phyloP scores from a whole-genome alignment of 1,139 yeast genomes.

The Yamadazyma kanchanaburiensis region DNA sequence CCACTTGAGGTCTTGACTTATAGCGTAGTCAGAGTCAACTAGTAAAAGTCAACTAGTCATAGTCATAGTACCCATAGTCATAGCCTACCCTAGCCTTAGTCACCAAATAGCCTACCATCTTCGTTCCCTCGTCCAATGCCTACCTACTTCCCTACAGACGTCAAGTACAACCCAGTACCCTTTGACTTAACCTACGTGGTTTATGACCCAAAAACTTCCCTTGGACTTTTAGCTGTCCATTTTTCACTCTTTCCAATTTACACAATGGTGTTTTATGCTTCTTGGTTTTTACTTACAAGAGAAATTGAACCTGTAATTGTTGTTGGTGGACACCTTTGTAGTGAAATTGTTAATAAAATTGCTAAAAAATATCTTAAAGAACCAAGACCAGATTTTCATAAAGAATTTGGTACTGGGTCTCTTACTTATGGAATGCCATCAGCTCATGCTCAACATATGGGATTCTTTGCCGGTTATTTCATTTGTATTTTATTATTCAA shows the following conservation, averaged over 20 bases:
- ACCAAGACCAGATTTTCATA: slow-evolving; percentile 69
- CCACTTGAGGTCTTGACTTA: no score
- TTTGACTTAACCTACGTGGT: slow-evolving; percentile 75
- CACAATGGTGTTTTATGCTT: slow-evolving; percentile 71
- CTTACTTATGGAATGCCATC: slow-evolving; percentile 93
- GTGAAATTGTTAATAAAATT: slow-evolving; percentile 70
- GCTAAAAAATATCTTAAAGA: slow-evolving; percentile 64
- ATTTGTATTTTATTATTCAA: slow-evolving; percentile 37
- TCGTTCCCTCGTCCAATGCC: no score
- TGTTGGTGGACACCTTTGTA: slow-evolving; percentile 81
- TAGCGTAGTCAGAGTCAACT: no score
- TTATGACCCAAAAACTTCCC: slow-evolving; percentile 63
- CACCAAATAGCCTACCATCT: no score
- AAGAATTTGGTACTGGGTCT: slow-evolving; percentile 45
- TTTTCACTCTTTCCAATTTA: slow-evolving; percentile 83
- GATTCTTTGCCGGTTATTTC: slow-evolving; percentile 70
- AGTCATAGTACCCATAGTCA: no score
- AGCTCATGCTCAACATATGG: slow-evolving; percentile 96
- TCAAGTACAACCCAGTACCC: slow-evolving; percentile 41
- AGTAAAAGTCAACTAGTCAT: no score
- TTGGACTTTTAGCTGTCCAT: slow-evolving; percentile 65
- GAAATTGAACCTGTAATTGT: slow-evolving; percentile 83
- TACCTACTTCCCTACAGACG: slow-evolving; percentile 16
- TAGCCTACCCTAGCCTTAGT: no score
- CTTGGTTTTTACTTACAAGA: slow-evolving; percentile 79